Percentiles rank a stretch among this genome's conserved stretches.
Conservation (phyloP, 2,329 filamentous ascomycete genomes). For the Alternaria sp. region DNA sequence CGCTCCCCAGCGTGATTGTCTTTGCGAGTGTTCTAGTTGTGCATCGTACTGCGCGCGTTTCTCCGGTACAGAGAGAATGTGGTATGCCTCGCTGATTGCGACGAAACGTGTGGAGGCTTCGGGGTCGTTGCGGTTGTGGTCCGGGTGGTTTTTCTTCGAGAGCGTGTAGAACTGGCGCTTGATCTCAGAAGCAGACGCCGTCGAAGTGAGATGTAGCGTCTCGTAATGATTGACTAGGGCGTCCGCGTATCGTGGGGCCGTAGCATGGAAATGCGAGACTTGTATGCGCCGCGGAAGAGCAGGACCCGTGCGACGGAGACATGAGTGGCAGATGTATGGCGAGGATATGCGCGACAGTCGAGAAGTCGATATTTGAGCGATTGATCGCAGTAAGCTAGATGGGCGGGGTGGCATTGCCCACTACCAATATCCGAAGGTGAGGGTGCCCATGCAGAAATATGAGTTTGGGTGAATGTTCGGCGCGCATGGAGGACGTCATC, state of each 20-base stretch:
- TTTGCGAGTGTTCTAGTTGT: slow-evolving; percentile 57
- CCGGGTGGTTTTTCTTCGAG: slow-evolving; percentile 90
- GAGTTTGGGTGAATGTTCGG: slow-evolving; percentile 13
- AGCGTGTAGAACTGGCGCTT: slow-evolving; percentile 94
- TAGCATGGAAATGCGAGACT: slow-evolving; percentile 54
- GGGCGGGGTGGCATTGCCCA: slow-evolving; percentile 40
- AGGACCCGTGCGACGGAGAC: slow-evolving; percentile 16
- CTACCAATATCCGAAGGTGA: slow-evolving; percentile 4
- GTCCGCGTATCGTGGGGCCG: slow-evolving; percentile 45
- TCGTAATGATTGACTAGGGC: slow-evolving; percentile 75
- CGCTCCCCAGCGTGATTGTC: slow-evolving; percentile 36
- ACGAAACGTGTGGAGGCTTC: slow-evolving; percentile 77
- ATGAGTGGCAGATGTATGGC: slow-evolving; percentile 27
- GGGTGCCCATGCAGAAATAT: not conserved
- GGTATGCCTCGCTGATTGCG: slow-evolving; percentile 83
- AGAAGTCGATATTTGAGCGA: slow-evolving; percentile 6
- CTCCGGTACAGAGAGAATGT: slow-evolving; percentile 71
- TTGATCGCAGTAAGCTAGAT: slow-evolving; percentile 16
- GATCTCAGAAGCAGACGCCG: slow-evolving; percentile 76
- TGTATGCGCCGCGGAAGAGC: slow-evolving; percentile 15
- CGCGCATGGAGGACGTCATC: slow-evolving; percentile 37
- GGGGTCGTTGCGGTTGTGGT: slow-evolving; percentile 82
- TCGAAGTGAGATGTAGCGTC: slow-evolving; percentile 72
- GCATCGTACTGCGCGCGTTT: slow-evolving; percentile 85
- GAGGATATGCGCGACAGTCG: not conserved